Base-by-base conservation (phyloP, 2,329 filamentous ascomycete genomes). In the Alternaria sp. region DNA sequence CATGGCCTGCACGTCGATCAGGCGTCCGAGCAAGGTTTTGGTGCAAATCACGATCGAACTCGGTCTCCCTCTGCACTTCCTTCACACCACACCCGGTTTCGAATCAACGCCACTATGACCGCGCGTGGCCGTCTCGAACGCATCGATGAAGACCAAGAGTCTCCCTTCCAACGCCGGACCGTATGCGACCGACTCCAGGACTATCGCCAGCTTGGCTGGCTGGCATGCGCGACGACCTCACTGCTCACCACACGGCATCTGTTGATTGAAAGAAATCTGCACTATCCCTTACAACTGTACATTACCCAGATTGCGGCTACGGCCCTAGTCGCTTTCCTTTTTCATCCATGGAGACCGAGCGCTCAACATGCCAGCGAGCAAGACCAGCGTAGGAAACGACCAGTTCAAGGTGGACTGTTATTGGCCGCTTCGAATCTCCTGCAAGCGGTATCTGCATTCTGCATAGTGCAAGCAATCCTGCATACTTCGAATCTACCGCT, bases 401-500 rank as follows among this genome's bases (percentile, higher is more conserved):
- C 47, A 17, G n/a, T 59, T 28, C 62, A 52, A 56, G 55, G 52
- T 13, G 44, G 52, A 6, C 25, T 69, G 4, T n/a, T 60, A 26
- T 13, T 55, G 66, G 43, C 26, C 3, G 51, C 44, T 6, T 62
- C 66, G 11, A 54, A 54, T 6, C 62, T 59, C 52, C 50, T 70
- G 12, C 61, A 68, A 51, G 65, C 73, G 8, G 50, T 70, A n/a
- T 69, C 75, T 3, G 65, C 71, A n/a, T 58, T 72, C 6, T 68
- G 74, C 25, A 66, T 63, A 17, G 49, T 73, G 10, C 76, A 79
- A 54, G 72, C 76, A 6, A 57, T 77, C 9, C 44, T 79, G 19
- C 77, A 78, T 57, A 72, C 72, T 36, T 67, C 68, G 17, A 77
- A 79, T 51, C 30, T 79, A 3, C 64, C 77, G 3, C 71, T 76